These are phyloP conservation scores for Daldinia bambusicola DNA, from an alignment of 495 filamentous ascomycete genomes.

Conservation along the genomic window DNA sequence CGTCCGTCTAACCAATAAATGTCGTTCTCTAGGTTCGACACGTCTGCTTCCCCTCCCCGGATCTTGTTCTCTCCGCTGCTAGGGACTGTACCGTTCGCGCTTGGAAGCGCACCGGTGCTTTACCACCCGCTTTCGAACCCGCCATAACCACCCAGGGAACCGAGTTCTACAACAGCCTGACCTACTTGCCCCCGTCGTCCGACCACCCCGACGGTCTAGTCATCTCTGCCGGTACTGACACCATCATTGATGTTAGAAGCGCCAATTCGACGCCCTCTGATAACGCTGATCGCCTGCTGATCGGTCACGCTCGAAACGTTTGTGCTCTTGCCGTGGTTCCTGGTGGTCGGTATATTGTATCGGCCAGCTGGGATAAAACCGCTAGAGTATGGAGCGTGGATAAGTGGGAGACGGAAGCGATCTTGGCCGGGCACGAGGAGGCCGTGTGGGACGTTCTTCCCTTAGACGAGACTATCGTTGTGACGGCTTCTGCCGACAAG, in stretches of 20 bases:
- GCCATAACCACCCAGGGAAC: slow-evolving; percentile 78
- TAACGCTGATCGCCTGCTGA: slow-evolving; percentile 83
- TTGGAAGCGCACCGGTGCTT: slow-evolving; percentile 72
- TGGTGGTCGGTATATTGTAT: slow-evolving; percentile 77
- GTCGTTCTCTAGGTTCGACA: slow-evolving; percentile 76
- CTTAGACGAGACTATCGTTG: slow-evolving; percentile 79
- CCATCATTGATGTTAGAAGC: slow-evolving; percentile 89
- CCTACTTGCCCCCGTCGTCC: slow-evolving; percentile 77
- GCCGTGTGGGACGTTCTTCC: slow-evolving; percentile 90
- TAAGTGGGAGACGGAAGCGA: slow-evolving; percentile 77
- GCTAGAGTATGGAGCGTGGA: slow-evolving; percentile 80
- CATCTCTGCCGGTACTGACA: slow-evolving; percentile 86
- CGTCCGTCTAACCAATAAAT: slow-evolving; percentile 30
- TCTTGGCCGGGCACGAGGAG: slow-evolving; percentile 79
- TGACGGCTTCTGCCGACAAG: slow-evolving; percentile 93
- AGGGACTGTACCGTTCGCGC: slow-evolving; percentile 89
- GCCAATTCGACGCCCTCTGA: slow-evolving; percentile 68
- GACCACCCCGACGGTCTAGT: slow-evolving; percentile 82
- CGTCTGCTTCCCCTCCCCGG: slow-evolving; percentile 80
- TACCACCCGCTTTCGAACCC: slow-evolving; percentile 78
- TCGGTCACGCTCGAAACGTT: slow-evolving; percentile 88
- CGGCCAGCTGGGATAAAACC: slow-evolving; percentile 94
- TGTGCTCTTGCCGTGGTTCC: slow-evolving; percentile 83
- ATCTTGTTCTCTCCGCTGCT: slow-evolving; percentile 82
- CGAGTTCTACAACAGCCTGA: slow-evolving; percentile 84